Base-by-base conservation (phyloP, 129 eudicot genomes). In the Cynara cardunculus region DNA sequence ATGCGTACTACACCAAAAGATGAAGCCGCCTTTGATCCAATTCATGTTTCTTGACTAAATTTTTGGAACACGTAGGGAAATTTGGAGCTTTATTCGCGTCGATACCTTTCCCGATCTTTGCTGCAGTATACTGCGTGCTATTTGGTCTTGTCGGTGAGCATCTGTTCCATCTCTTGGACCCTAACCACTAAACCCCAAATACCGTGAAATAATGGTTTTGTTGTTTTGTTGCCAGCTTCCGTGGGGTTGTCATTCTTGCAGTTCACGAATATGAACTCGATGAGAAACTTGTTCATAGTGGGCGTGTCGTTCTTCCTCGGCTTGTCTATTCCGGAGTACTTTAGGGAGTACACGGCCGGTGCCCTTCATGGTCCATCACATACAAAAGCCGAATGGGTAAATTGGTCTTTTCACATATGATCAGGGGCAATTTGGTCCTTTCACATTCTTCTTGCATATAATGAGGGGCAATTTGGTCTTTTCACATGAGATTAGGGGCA, bases 291-390 rank as follows among this genome's bases (percentile, higher is more conserved):
- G 79, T 96, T 96, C 85, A 93, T 96, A 7, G 81, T 85, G 35
- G 99, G 98, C 1, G 98, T 96, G 35, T 86, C 99, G 76, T 88
- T 96, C 86, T 96, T 87, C 86, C 95, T 96, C 9, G 99, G 99
- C 0, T 82, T 96, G 78, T 96, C 99, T 4, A 89, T 96, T 68
- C 99, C 99, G 25, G 97, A 96, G 85, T 96, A 92, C 86, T 96
- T 96, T 84, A 87, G 96, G 65, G 97, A 96, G 76, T 96, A 93
- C 91, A 91, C 99, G 2, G 85, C 88, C 2, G 89, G 81, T 64
- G 97, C 99, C 83, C 92, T 89, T 71, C 98, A 96, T 78, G 99
- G 99, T 74, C 99, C 99, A 72, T 82, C 99, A 0, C 99, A 96
- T 76, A 96, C 98, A 66, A 88, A 85, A 39, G 99, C 99, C 32